Conservation (phyloP, 1,284 basidiomycete species). For the Puccinia sorghi region DNA sequence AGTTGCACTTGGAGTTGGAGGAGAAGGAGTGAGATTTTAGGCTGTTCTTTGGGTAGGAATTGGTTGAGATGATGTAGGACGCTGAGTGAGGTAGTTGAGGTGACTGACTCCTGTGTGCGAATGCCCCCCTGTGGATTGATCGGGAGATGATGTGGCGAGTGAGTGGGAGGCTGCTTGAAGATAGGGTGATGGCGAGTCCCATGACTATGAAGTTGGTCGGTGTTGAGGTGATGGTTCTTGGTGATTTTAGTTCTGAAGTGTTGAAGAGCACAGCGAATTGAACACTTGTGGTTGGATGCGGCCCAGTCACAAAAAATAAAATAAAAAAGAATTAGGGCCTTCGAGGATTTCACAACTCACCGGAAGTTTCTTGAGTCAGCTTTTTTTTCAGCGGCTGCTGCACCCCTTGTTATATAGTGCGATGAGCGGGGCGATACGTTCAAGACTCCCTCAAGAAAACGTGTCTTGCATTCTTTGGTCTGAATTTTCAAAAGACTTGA, state of each 20-base stretch:
- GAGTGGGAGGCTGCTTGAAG: not conserved
- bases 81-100: not conserved
- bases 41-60: not conserved
- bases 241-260: not conserved
- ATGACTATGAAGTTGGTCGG: not conserved
- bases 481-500: too few relatives aligned
- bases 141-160: not conserved
- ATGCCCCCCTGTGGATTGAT: not conserved
- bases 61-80: not conserved
- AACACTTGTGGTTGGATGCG: constrained; percentile 5
- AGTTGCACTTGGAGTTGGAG: not conserved
- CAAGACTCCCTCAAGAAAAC: too few relatives aligned
- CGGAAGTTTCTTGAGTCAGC: not conserved
- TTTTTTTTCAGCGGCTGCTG: too few relatives aligned
- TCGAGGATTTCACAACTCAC: too few relatives aligned
- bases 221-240: not conserved
- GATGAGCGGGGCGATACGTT: too few relatives aligned
- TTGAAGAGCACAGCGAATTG: not conserved
- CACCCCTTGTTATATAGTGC: too few relatives aligned
- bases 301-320: not conserved
- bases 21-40: constrained; percentile 7
- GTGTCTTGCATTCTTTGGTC: too few relatives aligned
- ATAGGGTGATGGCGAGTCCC: not conserved
- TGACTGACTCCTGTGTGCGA: not conserved
- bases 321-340: too few relatives aligned